A percentile compares a stretch with the other conserved stretches of the same genome.
Conservation (phyloP, 768 basidiomycete genomes). For the Suillus clintonianus region DNA sequence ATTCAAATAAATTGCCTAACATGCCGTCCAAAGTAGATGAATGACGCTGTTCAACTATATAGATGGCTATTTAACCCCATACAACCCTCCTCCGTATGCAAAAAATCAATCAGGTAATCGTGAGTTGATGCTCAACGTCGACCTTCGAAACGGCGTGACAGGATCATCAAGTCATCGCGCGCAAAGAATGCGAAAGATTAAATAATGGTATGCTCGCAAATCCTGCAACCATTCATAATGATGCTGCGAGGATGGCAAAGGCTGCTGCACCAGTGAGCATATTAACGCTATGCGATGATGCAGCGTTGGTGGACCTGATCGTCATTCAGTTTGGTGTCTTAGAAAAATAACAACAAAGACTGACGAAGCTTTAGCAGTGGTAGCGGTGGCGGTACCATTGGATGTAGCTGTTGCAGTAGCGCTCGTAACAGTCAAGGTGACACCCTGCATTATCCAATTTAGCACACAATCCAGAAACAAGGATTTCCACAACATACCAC, state of each 20-base stretch:
- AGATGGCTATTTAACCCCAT: not conserved
- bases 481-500: slow-evolving; percentile 44
- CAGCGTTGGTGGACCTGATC: slow-evolving; percentile 1
- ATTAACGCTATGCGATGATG: slow-evolving; percentile 9
- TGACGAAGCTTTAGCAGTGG: slow-evolving; percentile 10
- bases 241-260: slow-evolving; percentile 12
- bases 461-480: slow-evolving; percentile 2
- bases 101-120: not conserved
- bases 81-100: not conserved
- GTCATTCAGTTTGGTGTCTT: not conserved
- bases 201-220: not conserved
- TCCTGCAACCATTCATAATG: slow-evolving; percentile 15
- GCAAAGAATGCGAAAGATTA: slow-evolving; percentile 1
- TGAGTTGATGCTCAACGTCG: not conserved
- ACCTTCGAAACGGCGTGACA: not conserved
- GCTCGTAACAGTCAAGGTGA: slow-evolving; percentile 44
- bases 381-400: slow-evolving; percentile 12
- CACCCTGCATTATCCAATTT: slow-evolving; percentile 41
- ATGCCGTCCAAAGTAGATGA: not conserved
- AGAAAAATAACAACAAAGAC: not conserved
- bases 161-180: not conserved
- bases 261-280: slow-evolving; percentile 12
- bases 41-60: not conserved
- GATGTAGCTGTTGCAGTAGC: slow-evolving; percentile 24
- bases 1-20: not conserved